These are phyloP conservation scores for Colletotrichum falcatum DNA, from an alignment of 2,329 filamentous ascomycete species.

Conservation along the genomic window DNA sequence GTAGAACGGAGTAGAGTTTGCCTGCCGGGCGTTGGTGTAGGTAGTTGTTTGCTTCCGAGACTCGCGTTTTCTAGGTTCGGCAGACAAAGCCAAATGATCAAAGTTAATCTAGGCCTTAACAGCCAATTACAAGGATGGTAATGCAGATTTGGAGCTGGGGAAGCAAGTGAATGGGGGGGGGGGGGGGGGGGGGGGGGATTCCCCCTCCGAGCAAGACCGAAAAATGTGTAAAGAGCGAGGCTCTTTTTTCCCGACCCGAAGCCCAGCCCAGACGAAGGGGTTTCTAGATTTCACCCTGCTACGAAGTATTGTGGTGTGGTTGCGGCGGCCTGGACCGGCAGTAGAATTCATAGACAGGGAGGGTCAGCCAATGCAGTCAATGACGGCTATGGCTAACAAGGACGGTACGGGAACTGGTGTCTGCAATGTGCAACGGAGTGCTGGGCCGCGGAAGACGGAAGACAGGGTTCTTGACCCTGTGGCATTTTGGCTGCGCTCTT, in stretches of 20 bases:
- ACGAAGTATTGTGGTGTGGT: no score
- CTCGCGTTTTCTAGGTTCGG: not conserved
- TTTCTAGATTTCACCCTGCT: not conserved
- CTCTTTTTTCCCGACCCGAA: not conserved
- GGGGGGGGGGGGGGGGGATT: not conserved
- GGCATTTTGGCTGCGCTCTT: not conserved
- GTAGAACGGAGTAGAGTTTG: not conserved
- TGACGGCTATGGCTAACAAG: conserved; percentile 13
- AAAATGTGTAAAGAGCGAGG: not conserved
- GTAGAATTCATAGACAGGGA: no score
- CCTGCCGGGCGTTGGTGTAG: not conserved
- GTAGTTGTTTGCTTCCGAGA: not conserved
- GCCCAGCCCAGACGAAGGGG: not conserved
- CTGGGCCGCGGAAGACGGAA: not conserved
- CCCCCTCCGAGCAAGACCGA: not conserved
- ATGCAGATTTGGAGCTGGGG: no score
- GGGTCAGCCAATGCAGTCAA: not conserved
- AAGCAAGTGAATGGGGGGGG: not conserved
- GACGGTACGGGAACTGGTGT: not conserved
- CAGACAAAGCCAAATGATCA: conserved; percentile 8
- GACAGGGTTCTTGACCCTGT: not conserved
- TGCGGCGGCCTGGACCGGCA: not conserved
- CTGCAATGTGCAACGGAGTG: conserved; percentile 27
- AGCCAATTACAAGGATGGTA: not conserved
- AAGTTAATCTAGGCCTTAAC: not conserved